Conservation (phyloP, 1,284 basidiomycete genomes). For the Pseudozyma tsukubaensis region DNA sequence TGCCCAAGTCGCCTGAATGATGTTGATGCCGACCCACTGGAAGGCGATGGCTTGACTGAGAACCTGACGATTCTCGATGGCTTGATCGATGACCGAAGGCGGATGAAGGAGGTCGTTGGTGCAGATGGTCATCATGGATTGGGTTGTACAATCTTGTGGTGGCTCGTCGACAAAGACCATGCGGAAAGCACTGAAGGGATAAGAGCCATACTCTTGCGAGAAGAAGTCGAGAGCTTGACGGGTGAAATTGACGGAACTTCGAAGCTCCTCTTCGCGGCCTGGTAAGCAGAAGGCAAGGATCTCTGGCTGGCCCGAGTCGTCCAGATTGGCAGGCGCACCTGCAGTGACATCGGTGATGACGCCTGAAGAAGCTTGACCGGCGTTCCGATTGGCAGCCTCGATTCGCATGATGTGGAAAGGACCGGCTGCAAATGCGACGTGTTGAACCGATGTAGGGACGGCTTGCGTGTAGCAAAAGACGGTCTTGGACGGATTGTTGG, state of each 20-base stretch:
- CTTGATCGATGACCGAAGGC: constrained; percentile 90
- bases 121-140: constrained; percentile 84
- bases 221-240: constrained; percentile 92
- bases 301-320: constrained; percentile 75
- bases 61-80: constrained; percentile 86
- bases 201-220: constrained; percentile 91
- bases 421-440: constrained; percentile 93
- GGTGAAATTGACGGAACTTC: constrained; percentile 79
- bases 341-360: constrained; percentile 66
- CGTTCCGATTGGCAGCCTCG: constrained; percentile 58
- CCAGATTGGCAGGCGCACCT: constrained; percentile 21
- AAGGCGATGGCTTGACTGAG: constrained; percentile 84
- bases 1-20: constrained; percentile 91
- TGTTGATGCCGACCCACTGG: constrained; percentile 98
- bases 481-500: constrained; percentile 90
- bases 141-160: constrained; percentile 76
- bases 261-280: constrained; percentile 78
- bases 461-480: constrained; percentile 94
- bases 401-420: constrained; percentile 75
- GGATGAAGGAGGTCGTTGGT: constrained; percentile 87
- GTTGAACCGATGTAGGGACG: constrained; percentile 89
- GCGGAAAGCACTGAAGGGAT: constrained; percentile 92
- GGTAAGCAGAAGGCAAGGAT: constrained; percentile 94
- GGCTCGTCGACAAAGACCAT: constrained; percentile 94
- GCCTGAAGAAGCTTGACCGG: constrained; percentile 74